Conservation (phyloP, 2,329 filamentous ascomycete genomes). For the Trichoderma guizhouense region DNA sequence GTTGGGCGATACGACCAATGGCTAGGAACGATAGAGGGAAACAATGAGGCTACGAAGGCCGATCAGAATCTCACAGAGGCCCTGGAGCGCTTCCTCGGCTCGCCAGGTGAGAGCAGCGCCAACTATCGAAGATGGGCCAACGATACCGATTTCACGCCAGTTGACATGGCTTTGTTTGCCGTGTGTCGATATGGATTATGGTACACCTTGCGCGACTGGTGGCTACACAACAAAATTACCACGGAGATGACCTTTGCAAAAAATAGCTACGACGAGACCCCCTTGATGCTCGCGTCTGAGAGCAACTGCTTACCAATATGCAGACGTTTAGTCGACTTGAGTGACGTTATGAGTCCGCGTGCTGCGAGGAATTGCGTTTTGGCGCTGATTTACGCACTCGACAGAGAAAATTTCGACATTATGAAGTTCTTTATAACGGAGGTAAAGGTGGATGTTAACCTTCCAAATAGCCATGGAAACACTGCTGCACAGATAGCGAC, state of each 20-base stretch:
- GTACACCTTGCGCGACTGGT: slow-evolving; percentile 6
- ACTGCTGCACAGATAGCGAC: not conserved
- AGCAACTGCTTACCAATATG: not conserved
- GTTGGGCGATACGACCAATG: not conserved
- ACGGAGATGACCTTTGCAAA: not conserved
- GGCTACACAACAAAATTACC: not conserved
- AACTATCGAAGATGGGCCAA: not conserved
- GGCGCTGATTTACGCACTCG: fast-evolving
- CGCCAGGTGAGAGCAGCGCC: not conserved
- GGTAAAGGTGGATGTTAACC: not conserved
- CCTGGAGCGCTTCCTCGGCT: slow-evolving; percentile 3
- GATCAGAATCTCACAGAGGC: not conserved
- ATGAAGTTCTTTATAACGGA: not conserved
- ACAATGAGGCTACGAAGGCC: not conserved
- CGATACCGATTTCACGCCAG: too few relatives aligned
- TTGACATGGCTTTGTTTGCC: not conserved
- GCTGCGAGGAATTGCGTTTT: not conserved
- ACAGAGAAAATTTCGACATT: not conserved
- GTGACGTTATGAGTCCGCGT: not conserved
- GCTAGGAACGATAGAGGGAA: not conserved
- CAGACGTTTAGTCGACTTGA: not conserved
- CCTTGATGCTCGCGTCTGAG: not conserved
- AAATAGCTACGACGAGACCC: fast-evolving
- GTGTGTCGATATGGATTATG: not conserved
- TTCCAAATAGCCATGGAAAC: fast-evolving